Evolutionary conservation across 1,139 yeast genomes (phyloP).

Genomic region (Zygoascus sp.): DNA sequence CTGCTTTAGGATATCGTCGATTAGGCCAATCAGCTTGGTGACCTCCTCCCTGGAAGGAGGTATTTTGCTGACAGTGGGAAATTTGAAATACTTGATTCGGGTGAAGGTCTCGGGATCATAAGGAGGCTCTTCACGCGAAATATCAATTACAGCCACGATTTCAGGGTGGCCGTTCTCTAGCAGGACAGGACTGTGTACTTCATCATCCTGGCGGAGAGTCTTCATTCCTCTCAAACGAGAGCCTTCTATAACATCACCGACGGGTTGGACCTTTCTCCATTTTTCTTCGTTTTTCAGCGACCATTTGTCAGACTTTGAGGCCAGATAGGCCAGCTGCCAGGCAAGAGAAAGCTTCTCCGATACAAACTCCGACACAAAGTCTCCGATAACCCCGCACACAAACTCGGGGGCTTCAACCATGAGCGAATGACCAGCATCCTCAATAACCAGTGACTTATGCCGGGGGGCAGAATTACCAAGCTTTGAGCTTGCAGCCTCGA

Average conservation of each 20-base stretch:
- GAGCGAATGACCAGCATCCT: constrained; percentile 62
- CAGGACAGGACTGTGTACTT: constrained; percentile 51
- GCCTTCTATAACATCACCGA: constrained; percentile 42
- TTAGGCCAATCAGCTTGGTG: constrained; percentile 50
- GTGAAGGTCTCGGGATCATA: constrained; percentile 58
- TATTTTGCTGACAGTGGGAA: constrained; percentile 74
- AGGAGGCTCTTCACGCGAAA: constrained; percentile 73
- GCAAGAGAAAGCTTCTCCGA: constrained; percentile 49
- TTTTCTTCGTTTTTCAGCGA: constrained; percentile 70
- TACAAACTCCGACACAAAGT: constrained; percentile 49
- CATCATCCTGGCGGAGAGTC: constrained; percentile 64
- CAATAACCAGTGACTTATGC: constrained; percentile 33
- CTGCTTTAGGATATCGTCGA: constrained; percentile 45
- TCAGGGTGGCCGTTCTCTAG: constrained; percentile 49
- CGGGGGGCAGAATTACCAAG: not conserved
- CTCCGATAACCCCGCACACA: constrained; percentile 57
- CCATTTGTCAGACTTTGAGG: constrained; percentile 64
- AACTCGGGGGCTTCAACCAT: constrained; percentile 62
- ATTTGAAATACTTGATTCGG: constrained; percentile 57
- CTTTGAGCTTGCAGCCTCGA: not conserved
- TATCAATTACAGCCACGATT: constrained; percentile 60
- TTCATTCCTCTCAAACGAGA: constrained; percentile 61
- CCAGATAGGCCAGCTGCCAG: constrained; percentile 54
- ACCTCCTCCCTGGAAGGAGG: constrained; percentile 66
- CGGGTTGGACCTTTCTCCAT: constrained; percentile 57